Evolutionary conservation across 192 early-diverging fungal species (phyloP).

Genomic region (Gigaspora rosea): DNA sequence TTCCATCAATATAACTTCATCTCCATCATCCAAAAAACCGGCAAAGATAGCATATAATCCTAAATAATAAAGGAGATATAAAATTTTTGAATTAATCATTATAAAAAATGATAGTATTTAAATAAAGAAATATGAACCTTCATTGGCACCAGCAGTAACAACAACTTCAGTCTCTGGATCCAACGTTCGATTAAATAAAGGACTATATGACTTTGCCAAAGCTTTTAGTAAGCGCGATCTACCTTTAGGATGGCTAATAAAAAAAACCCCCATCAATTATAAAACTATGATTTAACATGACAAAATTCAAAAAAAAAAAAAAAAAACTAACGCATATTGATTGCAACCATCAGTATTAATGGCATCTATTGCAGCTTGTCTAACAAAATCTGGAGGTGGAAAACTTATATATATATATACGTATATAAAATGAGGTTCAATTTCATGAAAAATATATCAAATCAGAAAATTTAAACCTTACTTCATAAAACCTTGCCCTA

Average conservation of each 20-base stretch:
- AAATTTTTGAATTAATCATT: neutral
- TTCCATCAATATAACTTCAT: slow-evolving; percentile 93
- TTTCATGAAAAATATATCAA: slow-evolving; percentile 25
- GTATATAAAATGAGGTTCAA: neutral
- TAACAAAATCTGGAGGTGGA: slow-evolving; percentile 84
- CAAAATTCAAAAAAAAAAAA: slow-evolving; percentile 2
- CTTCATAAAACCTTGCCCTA: slow-evolving; percentile 89
- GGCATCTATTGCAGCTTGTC: slow-evolving; percentile 72
- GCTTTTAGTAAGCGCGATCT: slow-evolving; percentile 65
- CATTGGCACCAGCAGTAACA: slow-evolving; percentile 76
- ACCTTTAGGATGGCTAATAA: slow-evolving; percentile 60
- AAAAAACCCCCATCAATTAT: neutral
- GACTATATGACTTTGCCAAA: slow-evolving; percentile 75
- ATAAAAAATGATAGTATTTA: neutral
- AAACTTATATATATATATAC: slow-evolving; percentile 57
- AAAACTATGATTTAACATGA: neutral
- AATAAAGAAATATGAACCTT: slow-evolving; percentile 3
- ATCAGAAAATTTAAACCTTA: slow-evolving; percentile 31
- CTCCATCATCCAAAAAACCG: slow-evolving; percentile 76
- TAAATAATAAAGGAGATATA: slow-evolving; percentile 23
- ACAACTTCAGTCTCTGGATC: slow-evolving; percentile 82
- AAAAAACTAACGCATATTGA: slow-evolving; percentile 82
- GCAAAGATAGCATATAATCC: slow-evolving; percentile 80
- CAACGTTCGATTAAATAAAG: slow-evolving; percentile 62
- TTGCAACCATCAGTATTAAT: slow-evolving; percentile 64